Evolutionary conservation across 805 yeast species (phyloP), one percentile per base, ranked within the genome.

Genomic region (Barnettozyma californica): DNA sequence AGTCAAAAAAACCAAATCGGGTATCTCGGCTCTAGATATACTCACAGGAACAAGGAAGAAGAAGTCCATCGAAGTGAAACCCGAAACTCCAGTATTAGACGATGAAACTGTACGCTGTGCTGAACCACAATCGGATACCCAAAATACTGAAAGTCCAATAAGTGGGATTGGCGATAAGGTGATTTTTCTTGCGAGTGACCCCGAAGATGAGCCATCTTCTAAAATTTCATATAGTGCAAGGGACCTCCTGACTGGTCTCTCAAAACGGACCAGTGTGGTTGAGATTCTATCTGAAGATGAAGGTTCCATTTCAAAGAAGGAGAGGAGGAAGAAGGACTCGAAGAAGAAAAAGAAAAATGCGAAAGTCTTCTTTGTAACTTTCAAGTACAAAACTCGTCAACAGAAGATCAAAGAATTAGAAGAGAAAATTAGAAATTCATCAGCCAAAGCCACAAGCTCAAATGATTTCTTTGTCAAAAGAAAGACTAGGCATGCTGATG

Each of bases 351-450:
- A 9, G 8, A 41, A 44, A 16, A 21, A 18, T 16, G 26, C 29
- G 13, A 18, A 37, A 2, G 16, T 25, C 9, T 18, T 54, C 21
- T 20, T 54, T 2, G 51, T 57, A 4, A 44, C 46, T 3, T 51
- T 57, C 46, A 57, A 55, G 33, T 57, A 57, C 23, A 56, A 54
- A 26, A 50, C 58, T 18, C 54, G 44, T 3, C 45, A 50, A 2
- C 41, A 54, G 27, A 50, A 50, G 25, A 50, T 60, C 9, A 44
- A 45, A 5, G 60, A 54, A 13, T 31, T 61, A 8, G 64, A 60
- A 43, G 44, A 48, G 20, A 61, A 59, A 47, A 60, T 60, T 23
- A 53, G 44, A 19, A 36, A 57, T 1, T 18, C 51, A 9, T 6
- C 48, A 7, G 6, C 46, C 4, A 48, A 46, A n/a, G 42, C 60